Conservation (phyloP, 306 rosid genomes). For the Echinosophora koreensis region DNA sequence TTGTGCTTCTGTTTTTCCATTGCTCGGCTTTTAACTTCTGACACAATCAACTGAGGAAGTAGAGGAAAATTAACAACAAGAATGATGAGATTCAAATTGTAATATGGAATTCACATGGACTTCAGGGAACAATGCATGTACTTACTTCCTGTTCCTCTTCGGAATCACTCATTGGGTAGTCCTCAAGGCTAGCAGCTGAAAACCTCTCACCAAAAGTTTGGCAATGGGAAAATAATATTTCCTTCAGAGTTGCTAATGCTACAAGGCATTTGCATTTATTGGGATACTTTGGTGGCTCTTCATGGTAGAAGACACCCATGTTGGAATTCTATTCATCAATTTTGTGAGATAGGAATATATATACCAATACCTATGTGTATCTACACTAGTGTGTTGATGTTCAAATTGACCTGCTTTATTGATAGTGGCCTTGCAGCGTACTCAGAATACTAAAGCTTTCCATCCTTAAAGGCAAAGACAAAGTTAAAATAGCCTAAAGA, state of each 20-base stretch:
- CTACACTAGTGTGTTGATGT: conserved; percentile 30
- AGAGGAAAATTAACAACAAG: background rate
- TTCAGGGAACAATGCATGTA: conserved; percentile 22
- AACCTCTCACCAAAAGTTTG: conserved; percentile 50
- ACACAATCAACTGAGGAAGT: conserved; percentile 64
- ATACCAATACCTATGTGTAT: conserved; percentile 16
- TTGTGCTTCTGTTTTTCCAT: conserved; percentile 68
- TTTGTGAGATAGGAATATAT: conserved; percentile 27
- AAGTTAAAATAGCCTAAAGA: conserved; percentile 52
- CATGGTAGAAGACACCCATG: conserved; percentile 72
- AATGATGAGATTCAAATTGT: no score
- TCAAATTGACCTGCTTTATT: conserved; percentile 47
- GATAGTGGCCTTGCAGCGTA: conserved; percentile 75
- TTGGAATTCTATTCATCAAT: conserved; percentile 31
- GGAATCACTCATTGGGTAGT: conserved; percentile 55
- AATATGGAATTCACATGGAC: background rate
- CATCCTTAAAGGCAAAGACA: conserved; percentile 76
- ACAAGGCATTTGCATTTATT: conserved; percentile 61
- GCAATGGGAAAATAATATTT: conserved; percentile 58
- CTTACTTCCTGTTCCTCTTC: conserved; percentile 79
- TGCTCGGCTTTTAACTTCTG: conserved; percentile 69
- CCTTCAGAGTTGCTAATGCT: conserved; percentile 56
- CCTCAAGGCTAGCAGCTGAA: conserved; percentile 56
- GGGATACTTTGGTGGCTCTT: conserved; percentile 63
- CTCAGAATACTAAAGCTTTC: conserved; percentile 44